Conservation (phyloP, 2,329 filamentous ascomycete species). For the Botryotinia narcissicola region DNA sequence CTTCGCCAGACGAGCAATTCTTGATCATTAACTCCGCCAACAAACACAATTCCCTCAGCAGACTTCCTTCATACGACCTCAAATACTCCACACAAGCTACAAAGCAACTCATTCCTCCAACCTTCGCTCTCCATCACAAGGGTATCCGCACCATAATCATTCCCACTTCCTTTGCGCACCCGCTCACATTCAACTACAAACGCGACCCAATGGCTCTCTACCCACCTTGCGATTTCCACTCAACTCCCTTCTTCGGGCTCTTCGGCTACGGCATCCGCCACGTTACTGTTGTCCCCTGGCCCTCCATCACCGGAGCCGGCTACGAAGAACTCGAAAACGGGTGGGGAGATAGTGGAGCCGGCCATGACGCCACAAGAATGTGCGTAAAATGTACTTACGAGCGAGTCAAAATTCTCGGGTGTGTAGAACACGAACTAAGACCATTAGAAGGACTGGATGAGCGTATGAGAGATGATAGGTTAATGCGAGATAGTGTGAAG, state of each 20-base stretch:
- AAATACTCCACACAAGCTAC: background rate
- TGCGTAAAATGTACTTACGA: slow-evolving; percentile 32
- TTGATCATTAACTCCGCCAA: no score
- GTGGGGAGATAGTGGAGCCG: slow-evolving; percentile 10
- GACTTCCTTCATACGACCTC: background rate
- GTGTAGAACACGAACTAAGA: slow-evolving; percentile 24
- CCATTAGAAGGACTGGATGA: slow-evolving; percentile 22
- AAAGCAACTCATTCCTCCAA: background rate
- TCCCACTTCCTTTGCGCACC: slow-evolving; percentile 34
- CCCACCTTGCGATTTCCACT: slow-evolving; percentile 30
- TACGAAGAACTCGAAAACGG: slow-evolving; percentile 33
- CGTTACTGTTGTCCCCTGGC: slow-evolving; percentile 29
- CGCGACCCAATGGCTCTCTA: slow-evolving; percentile 16
- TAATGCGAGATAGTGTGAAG: slow-evolving; percentile 18
- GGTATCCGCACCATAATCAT: slow-evolving; percentile 25
- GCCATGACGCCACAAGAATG: slow-evolving; percentile 26
- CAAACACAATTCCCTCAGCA: background rate
- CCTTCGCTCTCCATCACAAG: background rate
- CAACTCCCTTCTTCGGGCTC: slow-evolving; percentile 32
- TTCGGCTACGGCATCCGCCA: slow-evolving; percentile 25
- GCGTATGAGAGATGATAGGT: slow-evolving; percentile 18
- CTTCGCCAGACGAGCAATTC: background rate
- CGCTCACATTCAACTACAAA: slow-evolving; percentile 34
- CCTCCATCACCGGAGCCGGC: slow-evolving; percentile 10
- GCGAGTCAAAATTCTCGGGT: slow-evolving; percentile 28